Base-by-base conservation (phyloP, 805 yeast species). In the Kazachstania taianensis region DNA sequence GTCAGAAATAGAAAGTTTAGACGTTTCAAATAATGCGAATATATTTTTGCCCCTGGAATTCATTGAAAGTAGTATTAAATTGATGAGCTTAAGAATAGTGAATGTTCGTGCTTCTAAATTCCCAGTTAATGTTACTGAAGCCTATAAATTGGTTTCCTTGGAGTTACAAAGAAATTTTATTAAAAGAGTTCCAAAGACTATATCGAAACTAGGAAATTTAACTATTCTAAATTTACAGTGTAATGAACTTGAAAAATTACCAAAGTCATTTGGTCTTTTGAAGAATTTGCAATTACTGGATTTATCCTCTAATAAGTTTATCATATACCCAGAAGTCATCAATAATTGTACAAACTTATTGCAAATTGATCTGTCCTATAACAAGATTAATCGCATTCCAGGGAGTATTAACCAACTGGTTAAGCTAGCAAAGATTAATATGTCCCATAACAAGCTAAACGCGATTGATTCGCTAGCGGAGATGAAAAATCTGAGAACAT, bases 21-120 rank as follows among this genome's bases (percentile, higher is more conserved):
- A 87, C 56, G 84, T 85, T 7, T 81, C 94, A 2, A 75, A 80
- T 43, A 87, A 87, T 53, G 94, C 95, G 4, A 81, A 94, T 13
- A 78, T 89, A 36, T 74, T 77, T 40, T 64, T 87, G 23, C 94
- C 96, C 0, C 62, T 75, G 37, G 95, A 86, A 52, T 87, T 87
- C 53, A 76, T 87, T 49, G 94, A 85, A 53, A 59, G 80, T 17
- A 83, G 94, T 45, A 70, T 75, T 28, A 82, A 82, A 49, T 65
- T 86, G 49, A 68, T 72, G 19, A 71, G 73, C 36, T 66, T 86
- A 42, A 69, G 75, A 38, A 83, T 78, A 64, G 75, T 82, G 1
- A 69, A 76, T 42, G 81, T 81, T 46, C 79, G 92, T 38, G 74
- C 82, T 17, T 73, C 80, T 6, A 70, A 65, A 32, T 81, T 87